Evolutionary conservation across 148 eudicot species (phyloP).

Genomic region (Chenopodium formosanum): DNA sequence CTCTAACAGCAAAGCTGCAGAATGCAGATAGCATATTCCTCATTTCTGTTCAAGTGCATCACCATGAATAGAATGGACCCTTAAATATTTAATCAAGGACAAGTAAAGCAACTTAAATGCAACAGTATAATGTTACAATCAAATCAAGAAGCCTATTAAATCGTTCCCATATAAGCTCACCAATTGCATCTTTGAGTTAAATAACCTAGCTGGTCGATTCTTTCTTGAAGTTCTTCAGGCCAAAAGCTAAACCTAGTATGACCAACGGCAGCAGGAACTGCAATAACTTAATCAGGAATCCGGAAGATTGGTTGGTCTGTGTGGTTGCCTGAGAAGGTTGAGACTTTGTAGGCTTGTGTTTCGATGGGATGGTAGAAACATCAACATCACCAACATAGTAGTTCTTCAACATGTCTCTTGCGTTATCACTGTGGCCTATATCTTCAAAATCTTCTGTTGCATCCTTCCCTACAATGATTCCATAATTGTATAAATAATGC

Average conservation of each 20-base stretch:
- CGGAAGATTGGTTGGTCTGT: constrained; percentile 23
- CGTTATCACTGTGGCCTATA: constrained; percentile 47
- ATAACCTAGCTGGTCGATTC: constrained; percentile 12
- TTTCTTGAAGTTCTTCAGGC: constrained; percentile 31
- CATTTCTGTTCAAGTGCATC: background rate
- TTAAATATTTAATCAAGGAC: background rate
- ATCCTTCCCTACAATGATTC: constrained; percentile 39
- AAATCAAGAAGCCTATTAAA: background rate
- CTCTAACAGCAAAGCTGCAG: background rate
- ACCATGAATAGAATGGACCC: background rate
- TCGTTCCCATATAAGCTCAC: background rate
- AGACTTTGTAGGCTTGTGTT: constrained; percentile 3
- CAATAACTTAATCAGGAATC: constrained; percentile 28
- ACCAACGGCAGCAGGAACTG: constrained; percentile 37
- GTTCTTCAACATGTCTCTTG: constrained; percentile 37
- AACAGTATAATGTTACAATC: background rate
- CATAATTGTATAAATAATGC: background rate
- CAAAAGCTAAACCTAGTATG: constrained; percentile 33
- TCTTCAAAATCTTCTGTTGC: constrained; percentile 53
- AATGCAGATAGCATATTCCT: background rate
- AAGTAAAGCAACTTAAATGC: background rate
- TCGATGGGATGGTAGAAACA: constrained; percentile 28
- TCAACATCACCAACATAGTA: constrained; percentile 38
- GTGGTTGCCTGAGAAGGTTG: constrained; percentile 10
- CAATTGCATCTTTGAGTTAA: background rate